phyloP scores from a whole-genome alignment of 2,329 filamentous ascomycete genomes.

The Emmonsiellopsis sp. region DNA sequence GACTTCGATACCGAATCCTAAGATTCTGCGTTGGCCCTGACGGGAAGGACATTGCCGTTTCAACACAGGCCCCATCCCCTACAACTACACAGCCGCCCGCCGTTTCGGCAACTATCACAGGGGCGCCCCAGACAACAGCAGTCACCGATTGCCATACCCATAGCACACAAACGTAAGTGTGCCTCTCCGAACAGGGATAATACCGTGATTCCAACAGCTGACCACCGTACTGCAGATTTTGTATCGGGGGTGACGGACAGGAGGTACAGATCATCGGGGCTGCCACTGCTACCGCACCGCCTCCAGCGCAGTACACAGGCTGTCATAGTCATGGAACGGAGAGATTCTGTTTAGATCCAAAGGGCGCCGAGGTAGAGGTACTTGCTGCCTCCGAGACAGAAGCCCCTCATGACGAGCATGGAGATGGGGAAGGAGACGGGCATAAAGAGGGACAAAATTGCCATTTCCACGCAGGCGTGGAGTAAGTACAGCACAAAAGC shows the following conservation, averaged over 20 bases:
- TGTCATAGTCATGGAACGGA: constrained; percentile 55
- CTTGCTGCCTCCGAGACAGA: constrained; percentile 25
- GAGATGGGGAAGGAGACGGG: constrained; percentile 22
- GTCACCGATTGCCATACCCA: constrained; percentile 47
- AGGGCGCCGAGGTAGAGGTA: constrained; percentile 53
- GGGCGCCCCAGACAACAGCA: constrained; percentile 31
- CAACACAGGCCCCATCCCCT: constrained; percentile 13
- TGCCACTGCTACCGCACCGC: constrained; percentile 45
- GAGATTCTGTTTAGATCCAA: constrained; percentile 50
- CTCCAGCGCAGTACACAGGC: constrained; percentile 53
- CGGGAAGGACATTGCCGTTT: constrained; percentile 19
- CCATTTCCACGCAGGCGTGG: constrained; percentile 66
- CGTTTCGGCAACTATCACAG: constrained; percentile 19
- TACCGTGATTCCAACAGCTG: not conserved
- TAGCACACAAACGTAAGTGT: constrained; percentile 31
- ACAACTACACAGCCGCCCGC: constrained; percentile 12
- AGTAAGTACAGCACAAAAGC: constrained; percentile 42
- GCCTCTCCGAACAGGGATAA: not conserved
- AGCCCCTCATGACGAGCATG: constrained; percentile 16
- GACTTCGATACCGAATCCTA: not conserved
- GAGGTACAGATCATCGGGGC: constrained; percentile 32
- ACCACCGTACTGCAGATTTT: constrained; percentile 17
- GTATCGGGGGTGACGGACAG: constrained; percentile 24
- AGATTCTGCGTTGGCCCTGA: constrained; percentile 21
- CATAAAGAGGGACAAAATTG: constrained; percentile 37